A percentile compares a stretch with the other conserved stretches of the same genome.
Evolutionary conservation across 1,139 yeast genomes (phyloP).

Genomic region (Dujonia santamariae): DNA sequence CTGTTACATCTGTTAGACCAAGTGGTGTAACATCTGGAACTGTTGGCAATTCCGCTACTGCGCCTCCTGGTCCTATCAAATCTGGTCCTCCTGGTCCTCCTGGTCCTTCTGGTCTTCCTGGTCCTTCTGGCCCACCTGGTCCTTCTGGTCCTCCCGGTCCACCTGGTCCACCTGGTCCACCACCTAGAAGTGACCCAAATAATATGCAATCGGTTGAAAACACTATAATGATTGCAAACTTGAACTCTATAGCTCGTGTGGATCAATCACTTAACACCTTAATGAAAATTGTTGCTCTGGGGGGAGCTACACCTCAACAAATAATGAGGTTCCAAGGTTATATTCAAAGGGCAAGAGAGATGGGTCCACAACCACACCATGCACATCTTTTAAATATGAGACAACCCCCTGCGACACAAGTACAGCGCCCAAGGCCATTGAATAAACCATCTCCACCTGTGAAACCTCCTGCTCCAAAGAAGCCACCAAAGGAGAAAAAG

Average conservation of each 20-base stretch:
- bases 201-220: conserved; percentile 61
- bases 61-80: neutral
- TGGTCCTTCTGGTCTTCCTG: conserved; percentile 5
- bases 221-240: conserved; percentile 76
- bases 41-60: neutral
- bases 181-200: conserved; percentile 22
- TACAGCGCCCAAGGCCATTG: conserved; percentile 9
- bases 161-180: conserved; percentile 11
- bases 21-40: no score
- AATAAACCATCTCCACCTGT: conserved; percentile 12
- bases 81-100: neutral
- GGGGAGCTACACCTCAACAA: conserved; percentile 68
- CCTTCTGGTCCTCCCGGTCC: conserved; percentile 4
- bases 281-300: conserved; percentile 84
- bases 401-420: conserved; percentile 6
- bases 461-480: conserved; percentile 21
- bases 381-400: conserved; percentile 22
- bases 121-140: conserved; percentile 1
- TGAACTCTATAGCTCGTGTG: conserved; percentile 75
- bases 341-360: conserved; percentile 69
- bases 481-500: conserved; percentile 18
- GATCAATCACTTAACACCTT: conserved; percentile 65
- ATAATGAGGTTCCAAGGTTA: conserved; percentile 77
- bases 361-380: conserved; percentile 61
- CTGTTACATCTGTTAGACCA: neutral